Evolutionary conservation across 177 flowering plant genomes (phyloP).

Genomic region (Vitis hybrid): DNA sequence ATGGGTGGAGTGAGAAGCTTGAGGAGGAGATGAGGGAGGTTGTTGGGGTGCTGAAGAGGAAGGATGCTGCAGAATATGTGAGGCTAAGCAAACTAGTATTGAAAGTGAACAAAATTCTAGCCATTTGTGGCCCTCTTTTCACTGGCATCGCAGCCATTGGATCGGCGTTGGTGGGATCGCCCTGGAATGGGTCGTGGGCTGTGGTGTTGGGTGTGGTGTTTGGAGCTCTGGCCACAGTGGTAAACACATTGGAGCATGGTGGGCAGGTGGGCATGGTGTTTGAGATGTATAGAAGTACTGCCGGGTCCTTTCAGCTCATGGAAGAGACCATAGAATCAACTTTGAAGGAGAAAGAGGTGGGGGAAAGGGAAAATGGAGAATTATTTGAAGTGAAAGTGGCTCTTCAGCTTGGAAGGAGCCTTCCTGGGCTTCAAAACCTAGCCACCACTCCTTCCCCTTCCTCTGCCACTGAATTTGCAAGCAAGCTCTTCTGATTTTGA

Average conservation of each 20-base stretch:
- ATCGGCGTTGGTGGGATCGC: slow-evolving; percentile 19
- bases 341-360: slow-evolving; percentile 16
- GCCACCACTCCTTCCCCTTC: too few relatives aligned
- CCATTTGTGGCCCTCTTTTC: slow-evolving; percentile 25
- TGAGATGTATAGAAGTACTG: slow-evolving; percentile 25
- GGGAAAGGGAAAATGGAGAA: slow-evolving; percentile 30
- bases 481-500: too few relatives aligned
- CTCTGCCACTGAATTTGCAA: too few relatives aligned
- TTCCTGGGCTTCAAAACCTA: too few relatives aligned
- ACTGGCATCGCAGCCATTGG: slow-evolving; percentile 24
- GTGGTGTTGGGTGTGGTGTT: slow-evolving; percentile 17
- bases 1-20: slow-evolving; percentile 15
- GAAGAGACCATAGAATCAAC: slow-evolving; percentile 25
- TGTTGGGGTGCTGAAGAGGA: too few relatives aligned
- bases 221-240: too few relatives aligned
- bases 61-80: too few relatives aligned
- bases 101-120: not conserved
- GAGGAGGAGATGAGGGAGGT: too few relatives aligned
- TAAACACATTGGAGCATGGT: slow-evolving; percentile 15
- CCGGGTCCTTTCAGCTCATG: slow-evolving; percentile 5
- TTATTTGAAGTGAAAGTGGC: too few relatives aligned
- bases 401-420: too few relatives aligned
- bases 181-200: slow-evolving; percentile 16
- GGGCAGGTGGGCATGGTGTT: slow-evolving; percentile 43
- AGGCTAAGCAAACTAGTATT: too few relatives aligned